These are phyloP conservation scores for Penicillium lividum DNA, from an alignment of 495 filamentous ascomycete genomes.

Conservation along the genomic window DNA sequence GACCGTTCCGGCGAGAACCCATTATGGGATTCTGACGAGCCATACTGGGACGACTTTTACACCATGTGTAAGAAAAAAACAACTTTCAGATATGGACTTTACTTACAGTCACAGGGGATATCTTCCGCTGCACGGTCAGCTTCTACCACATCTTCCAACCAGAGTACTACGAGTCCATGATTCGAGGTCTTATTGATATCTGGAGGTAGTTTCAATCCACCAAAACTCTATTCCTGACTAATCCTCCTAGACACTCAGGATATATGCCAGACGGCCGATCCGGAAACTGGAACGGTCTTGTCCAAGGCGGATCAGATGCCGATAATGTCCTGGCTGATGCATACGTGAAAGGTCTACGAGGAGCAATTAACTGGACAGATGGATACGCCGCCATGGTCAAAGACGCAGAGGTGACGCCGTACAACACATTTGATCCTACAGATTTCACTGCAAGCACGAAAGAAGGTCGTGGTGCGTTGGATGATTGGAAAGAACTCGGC, in stretches of 20 bases:
- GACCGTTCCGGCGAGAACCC: conserved; percentile 77
- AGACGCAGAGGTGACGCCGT: conserved; percentile 71
- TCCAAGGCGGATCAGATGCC: conserved; percentile 73
- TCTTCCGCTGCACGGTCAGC: conserved; percentile 41
- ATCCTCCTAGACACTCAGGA: conserved; percentile 45
- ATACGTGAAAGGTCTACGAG: conserved; percentile 49
- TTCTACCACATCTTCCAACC: conserved; percentile 72
- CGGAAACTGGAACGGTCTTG: conserved; percentile 64
- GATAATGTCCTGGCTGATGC: conserved; percentile 42
- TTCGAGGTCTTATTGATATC: conserved; percentile 55
- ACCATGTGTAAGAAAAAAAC: conserved; percentile 27
- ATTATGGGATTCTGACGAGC: conserved; percentile 64
- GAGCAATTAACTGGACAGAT: conserved; percentile 52
- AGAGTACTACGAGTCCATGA: conserved; percentile 59
- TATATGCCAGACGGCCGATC: conserved; percentile 61
- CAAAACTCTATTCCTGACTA: background rate
- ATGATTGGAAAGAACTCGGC: conserved; percentile 66
- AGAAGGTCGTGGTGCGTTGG: conserved; percentile 65
- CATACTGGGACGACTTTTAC: conserved; percentile 66
- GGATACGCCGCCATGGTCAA: conserved; percentile 61
- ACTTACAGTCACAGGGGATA: conserved; percentile 37
- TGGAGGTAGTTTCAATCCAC: conserved; percentile 20
- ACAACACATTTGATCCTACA: conserved; percentile 61
- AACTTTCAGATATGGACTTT: background rate
- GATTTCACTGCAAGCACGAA: conserved; percentile 62